These are phyloP conservation scores for Cystoderma amianthinum DNA, from an alignment of 768 basidiomycete genomes.

Conservation along the genomic window DNA sequence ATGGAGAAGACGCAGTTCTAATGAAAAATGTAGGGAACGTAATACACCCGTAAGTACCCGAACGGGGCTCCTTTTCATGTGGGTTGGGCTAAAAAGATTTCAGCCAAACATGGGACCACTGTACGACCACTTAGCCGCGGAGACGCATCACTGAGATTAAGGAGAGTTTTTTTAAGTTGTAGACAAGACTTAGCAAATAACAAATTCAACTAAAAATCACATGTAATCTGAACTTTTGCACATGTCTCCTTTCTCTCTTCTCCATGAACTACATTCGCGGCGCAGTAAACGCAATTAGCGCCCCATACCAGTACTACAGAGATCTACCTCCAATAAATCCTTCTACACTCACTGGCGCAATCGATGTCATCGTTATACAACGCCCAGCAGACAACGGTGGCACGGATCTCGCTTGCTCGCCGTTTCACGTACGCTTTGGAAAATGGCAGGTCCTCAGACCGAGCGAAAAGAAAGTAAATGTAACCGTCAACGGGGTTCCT, in stretches of 20 bases:
- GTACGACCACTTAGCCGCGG: constrained; percentile 52
- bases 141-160: constrained; percentile 24
- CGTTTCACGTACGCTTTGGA: constrained; percentile 96
- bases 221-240: too few species aligned
- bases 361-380: constrained; percentile 96
- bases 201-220: not conserved
- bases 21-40: constrained; percentile 54
- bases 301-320: constrained; percentile 86
- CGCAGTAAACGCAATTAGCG: constrained; percentile 78
- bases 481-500: constrained; percentile 77
- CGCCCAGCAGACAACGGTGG: constrained; percentile 58
- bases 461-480: constrained; percentile 88
- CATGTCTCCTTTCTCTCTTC: constrained; percentile 2
- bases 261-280: constrained; percentile 85
- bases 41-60: constrained; percentile 61
- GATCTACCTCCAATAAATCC: constrained; percentile 86
- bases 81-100: constrained; percentile 8
- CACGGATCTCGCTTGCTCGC: constrained; percentile 78
- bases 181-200: too few species aligned
- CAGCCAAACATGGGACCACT: constrained; percentile 59
- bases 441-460: constrained; percentile 95
- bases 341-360: constrained; percentile 93
- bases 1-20: constrained; percentile 8
- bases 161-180: too few species aligned
- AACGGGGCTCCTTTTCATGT: constrained; percentile 2